Conservation (phyloP, 2,329 filamentous ascomycete genomes). For the Sarocladium kiliense region DNA sequence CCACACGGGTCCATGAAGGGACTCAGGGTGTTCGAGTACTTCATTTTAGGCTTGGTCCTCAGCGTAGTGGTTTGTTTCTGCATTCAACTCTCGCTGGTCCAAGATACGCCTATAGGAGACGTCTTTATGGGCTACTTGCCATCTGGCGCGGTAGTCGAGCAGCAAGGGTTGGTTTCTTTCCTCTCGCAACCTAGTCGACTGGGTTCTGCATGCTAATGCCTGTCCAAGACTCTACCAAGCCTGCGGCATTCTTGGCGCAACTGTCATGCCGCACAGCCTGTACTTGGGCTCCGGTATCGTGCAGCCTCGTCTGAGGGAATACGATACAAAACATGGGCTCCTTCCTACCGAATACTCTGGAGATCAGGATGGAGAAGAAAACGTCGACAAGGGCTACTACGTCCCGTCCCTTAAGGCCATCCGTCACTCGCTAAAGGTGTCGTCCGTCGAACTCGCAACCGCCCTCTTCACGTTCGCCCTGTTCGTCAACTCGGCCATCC, state of each 20-base stretch:
- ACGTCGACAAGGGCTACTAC: constrained; percentile 53
- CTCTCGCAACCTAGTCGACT: background rate
- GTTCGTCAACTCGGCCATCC: constrained; percentile 78
- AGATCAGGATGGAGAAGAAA: constrained; percentile 24
- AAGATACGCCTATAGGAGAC: constrained; percentile 47
- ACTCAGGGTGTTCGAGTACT: constrained; percentile 47
- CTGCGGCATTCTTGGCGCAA: constrained; percentile 73
- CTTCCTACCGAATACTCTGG: constrained; percentile 30
- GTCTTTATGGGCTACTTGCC: constrained; percentile 64
- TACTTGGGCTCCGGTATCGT: constrained; percentile 67
- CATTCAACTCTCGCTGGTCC: constrained; percentile 61
- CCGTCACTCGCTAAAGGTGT: constrained; percentile 66
- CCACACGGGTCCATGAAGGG: constrained; percentile 49
- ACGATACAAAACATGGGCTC: constrained; percentile 53
- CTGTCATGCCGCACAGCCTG: constrained; percentile 66
- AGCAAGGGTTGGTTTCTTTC: constrained; percentile 15
- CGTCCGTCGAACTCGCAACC: constrained; percentile 62
- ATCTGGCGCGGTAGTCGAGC: constrained; percentile 50
- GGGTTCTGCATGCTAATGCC: background rate
- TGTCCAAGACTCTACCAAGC: constrained; percentile 52
- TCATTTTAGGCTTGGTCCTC: constrained; percentile 59
- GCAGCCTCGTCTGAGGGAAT: constrained; percentile 56
- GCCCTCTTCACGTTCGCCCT: constrained; percentile 79
- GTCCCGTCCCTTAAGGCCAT: constrained; percentile 69
- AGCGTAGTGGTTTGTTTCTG: constrained; percentile 67